Evolutionary conservation across 139 green algal species (phyloP).

Genomic region (Coccomyxa sp.): DNA sequence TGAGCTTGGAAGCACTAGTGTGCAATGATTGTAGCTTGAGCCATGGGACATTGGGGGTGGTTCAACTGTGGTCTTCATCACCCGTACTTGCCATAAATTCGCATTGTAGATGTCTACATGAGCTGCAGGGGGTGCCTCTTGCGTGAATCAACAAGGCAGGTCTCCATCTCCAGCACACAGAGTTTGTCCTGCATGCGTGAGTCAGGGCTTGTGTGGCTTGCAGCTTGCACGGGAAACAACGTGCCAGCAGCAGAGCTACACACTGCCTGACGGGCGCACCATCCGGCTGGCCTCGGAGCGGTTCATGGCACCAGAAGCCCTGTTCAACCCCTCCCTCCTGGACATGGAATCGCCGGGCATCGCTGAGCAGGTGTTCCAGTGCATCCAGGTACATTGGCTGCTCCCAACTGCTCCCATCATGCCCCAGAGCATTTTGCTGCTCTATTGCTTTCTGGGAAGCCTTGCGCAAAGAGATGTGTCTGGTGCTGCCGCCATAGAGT

Average conservation of each 20-base stretch:
- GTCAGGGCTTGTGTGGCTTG: not conserved
- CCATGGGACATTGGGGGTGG: too few species aligned
- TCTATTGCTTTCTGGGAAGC: not conserved
- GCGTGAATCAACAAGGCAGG: too few species aligned
- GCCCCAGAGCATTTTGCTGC: not conserved
- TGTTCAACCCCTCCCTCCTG: constrained; percentile 62
- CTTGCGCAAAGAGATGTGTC: too few species aligned
- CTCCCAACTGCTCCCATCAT: not conserved
- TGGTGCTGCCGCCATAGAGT: not conserved
- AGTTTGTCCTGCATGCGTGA: not conserved
- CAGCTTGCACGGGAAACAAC: constrained; percentile 78
- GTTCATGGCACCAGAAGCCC: constrained; percentile 66
- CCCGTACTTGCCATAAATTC: too few species aligned
- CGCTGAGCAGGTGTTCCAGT: constrained; percentile 63
- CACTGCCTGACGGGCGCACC: constrained; percentile 68
- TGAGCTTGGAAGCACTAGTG: too few species aligned
- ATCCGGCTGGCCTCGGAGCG: constrained; percentile 71
- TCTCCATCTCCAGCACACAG: too few species aligned
- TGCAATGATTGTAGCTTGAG: too few species aligned
- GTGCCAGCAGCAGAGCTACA: constrained; percentile 57
- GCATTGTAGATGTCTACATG: too few species aligned
- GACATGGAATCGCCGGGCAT: constrained; percentile 66
- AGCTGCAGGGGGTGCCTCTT: too few species aligned
- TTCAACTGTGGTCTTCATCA: too few species aligned
- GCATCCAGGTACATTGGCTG: constrained; percentile 42